Evolutionary conservation across 495 filamentous ascomycete genomes (phyloP).

Genomic region (Elasticomyces elasticus): DNA sequence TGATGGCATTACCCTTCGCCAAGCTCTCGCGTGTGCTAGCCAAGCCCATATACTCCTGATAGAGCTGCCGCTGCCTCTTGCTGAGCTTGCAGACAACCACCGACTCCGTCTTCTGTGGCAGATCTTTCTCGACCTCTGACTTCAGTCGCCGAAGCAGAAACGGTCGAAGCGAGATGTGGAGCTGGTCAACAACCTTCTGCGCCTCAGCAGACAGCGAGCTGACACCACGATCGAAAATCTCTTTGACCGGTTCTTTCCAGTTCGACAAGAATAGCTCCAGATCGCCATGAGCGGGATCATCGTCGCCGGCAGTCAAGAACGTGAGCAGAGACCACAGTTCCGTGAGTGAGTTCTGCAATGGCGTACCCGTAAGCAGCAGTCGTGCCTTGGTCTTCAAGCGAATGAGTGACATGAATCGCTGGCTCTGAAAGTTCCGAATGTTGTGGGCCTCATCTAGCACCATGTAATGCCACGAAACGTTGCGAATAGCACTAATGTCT

Average conservation of each 20-base stretch:
- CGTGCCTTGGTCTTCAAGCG: constrained; percentile 82
- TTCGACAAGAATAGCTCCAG: constrained; percentile 85
- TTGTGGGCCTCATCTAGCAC: constrained; percentile 98
- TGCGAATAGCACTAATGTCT: constrained; percentile 86
- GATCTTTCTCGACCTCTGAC: constrained; percentile 97
- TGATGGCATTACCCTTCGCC: constrained; percentile 91
- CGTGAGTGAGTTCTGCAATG: constrained; percentile 91
- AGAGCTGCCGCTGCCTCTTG: constrained; percentile 87
- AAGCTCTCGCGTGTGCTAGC: constrained; percentile 80
- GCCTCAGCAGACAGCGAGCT: constrained; percentile 90
- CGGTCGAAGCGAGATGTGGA: constrained; percentile 86
- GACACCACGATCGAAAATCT: constrained; percentile 88
- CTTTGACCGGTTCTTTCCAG: constrained; percentile 85
- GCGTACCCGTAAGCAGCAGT: constrained; percentile 87
- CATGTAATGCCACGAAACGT: constrained; percentile 95
- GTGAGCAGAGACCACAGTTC: constrained; percentile 96
- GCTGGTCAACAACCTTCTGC: constrained; percentile 73
- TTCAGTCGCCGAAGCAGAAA: constrained; percentile 89
- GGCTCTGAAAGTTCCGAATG: constrained; percentile 98
- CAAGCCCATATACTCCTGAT: constrained; percentile 94
- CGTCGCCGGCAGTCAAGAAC: constrained; percentile 79
- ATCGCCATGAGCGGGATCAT: constrained; percentile 49
- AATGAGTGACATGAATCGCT: constrained; percentile 88
- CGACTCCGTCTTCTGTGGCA: constrained; percentile 96
- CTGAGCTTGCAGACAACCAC: constrained; percentile 91